These are phyloP conservation scores for Babesia gibsoni DNA, from an alignment of 169 alveolate species.

Conservation along the genomic window DNA sequence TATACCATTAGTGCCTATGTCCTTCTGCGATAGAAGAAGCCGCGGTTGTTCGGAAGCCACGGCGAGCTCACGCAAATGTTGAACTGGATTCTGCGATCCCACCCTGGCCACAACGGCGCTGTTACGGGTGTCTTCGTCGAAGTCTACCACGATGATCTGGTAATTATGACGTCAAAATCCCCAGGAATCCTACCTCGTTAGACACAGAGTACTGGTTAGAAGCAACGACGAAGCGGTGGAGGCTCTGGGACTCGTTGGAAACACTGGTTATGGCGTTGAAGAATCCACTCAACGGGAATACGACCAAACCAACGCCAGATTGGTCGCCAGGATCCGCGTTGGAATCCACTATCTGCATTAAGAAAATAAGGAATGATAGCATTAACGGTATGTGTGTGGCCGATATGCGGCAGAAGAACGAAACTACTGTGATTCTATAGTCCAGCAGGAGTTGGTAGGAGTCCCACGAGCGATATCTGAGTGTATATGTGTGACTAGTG, in stretches of 20 bases:
- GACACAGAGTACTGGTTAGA: constrained; percentile 33
- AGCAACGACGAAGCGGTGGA: constrained; percentile 50
- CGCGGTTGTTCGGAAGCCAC: not conserved
- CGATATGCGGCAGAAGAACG: not conserved
- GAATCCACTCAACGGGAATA: constrained; percentile 8
- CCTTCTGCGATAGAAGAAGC: not conserved
- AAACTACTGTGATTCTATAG: constrained; percentile 16
- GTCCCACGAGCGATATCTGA: constrained; percentile 50
- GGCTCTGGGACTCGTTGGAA: constrained; percentile 2
- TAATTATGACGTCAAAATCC: not conserved
- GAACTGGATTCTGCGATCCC: constrained; percentile 14
- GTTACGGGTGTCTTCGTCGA: constrained; percentile 15
- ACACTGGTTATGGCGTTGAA: constrained; percentile 25
- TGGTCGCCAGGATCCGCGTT: constrained; percentile 5
- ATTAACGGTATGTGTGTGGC: not conserved
- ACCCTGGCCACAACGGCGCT: not conserved
- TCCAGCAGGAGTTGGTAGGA: constrained; percentile 58
- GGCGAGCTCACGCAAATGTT: constrained; percentile 18
- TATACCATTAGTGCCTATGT: constrained; percentile 17
- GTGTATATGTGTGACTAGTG: not conserved
- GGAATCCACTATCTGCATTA: constrained; percentile 40
- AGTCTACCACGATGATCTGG: constrained; percentile 35
- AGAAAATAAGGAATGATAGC: constrained; percentile 4
- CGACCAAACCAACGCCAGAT: constrained; percentile 35
- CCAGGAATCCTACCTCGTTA: constrained; percentile 8